A percentile compares a stretch with the other conserved stretches of the same genome.
Conservation (phyloP, 768 basidiomycete species). For the Cyclocybe aegerita region DNA sequence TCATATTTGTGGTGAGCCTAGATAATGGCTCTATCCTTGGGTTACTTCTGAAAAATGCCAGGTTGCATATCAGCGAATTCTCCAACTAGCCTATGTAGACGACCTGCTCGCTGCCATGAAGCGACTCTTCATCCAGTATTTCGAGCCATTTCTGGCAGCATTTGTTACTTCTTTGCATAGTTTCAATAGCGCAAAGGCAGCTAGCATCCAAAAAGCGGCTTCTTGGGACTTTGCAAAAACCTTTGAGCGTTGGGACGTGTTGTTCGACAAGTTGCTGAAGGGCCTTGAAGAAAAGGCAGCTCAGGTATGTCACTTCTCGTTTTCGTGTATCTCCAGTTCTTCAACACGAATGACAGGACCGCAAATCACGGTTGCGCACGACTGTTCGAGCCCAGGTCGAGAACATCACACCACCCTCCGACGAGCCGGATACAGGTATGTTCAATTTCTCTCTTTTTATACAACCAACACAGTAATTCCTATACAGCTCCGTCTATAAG, state of each 20-base stretch:
- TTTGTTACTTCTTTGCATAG: conserved; percentile 85
- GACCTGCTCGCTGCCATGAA: conserved; percentile 82
- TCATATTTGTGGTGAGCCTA: conserved; percentile 89
- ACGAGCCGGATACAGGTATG: conserved; percentile 59
- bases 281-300: conserved; percentile 76
- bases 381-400: conserved; percentile 35
- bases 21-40: conserved; percentile 1
- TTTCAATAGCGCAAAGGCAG: conserved; percentile 44
- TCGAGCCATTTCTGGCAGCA: conserved; percentile 77
- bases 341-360: conserved; percentile 47
- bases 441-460: background rate
- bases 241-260: conserved; percentile 77
- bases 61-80: conserved; percentile 96
- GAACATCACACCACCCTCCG: conserved; percentile 51
- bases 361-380: conserved; percentile 61
- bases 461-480: conserved; percentile 35
- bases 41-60: conserved; percentile 27
- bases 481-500: conserved; percentile 28
- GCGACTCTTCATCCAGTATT: conserved; percentile 82
- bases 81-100: conserved; percentile 92
- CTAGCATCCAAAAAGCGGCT: conserved; percentile 35
- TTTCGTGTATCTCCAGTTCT: conserved; percentile 2
- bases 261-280: conserved; percentile 76
- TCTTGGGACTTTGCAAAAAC: conserved; percentile 68
- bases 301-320: conserved; percentile 39